Conservation (phyloP, 2,329 filamentous ascomycete species). For the Eurotiales sp. region DNA sequence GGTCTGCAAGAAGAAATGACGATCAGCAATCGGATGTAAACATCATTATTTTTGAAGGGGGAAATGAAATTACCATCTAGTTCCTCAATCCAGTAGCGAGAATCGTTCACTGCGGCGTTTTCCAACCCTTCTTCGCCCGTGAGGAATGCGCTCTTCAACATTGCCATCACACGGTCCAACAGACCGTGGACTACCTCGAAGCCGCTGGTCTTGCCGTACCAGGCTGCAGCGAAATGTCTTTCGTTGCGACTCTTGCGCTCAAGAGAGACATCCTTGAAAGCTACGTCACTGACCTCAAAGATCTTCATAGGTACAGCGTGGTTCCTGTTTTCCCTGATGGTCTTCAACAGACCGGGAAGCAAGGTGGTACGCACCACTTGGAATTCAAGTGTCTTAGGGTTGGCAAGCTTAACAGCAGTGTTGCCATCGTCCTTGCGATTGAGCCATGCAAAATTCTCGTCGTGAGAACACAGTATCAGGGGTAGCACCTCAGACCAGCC, state of each 20-base stretch:
- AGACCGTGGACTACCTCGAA: conserved; percentile 96
- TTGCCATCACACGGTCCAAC: conserved; percentile 84
- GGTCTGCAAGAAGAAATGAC: conserved; percentile 46
- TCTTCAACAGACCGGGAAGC: conserved; percentile 85
- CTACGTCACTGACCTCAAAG: conserved; percentile 87
- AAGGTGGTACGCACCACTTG: conserved; percentile 87
- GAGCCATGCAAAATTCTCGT: conserved; percentile 96
- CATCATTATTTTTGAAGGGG: neutral
- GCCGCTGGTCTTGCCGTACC: conserved; percentile 88
- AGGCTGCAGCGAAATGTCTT: conserved; percentile 91
- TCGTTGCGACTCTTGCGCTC: conserved; percentile 91
- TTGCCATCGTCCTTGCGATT: conserved; percentile 84
- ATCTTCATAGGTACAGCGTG: conserved; percentile 86
- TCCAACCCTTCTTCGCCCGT: conserved; percentile 68
- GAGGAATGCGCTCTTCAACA: conserved; percentile 81
- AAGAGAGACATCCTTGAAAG: conserved; percentile 75
- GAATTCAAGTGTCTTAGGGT: conserved; percentile 90
- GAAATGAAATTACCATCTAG: conserved; percentile 58
- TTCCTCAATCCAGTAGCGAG: conserved; percentile 92
- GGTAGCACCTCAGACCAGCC: conserved; percentile 97
- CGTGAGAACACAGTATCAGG: conserved; percentile 91
- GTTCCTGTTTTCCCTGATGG: conserved; percentile 86
- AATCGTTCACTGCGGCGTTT: conserved; percentile 54
- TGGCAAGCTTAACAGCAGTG: conserved; percentile 78
- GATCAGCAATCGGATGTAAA: neutral